phyloP scores from a whole-genome alignment of 306 rosid genomes.

The Glycine tomentella region DNA sequence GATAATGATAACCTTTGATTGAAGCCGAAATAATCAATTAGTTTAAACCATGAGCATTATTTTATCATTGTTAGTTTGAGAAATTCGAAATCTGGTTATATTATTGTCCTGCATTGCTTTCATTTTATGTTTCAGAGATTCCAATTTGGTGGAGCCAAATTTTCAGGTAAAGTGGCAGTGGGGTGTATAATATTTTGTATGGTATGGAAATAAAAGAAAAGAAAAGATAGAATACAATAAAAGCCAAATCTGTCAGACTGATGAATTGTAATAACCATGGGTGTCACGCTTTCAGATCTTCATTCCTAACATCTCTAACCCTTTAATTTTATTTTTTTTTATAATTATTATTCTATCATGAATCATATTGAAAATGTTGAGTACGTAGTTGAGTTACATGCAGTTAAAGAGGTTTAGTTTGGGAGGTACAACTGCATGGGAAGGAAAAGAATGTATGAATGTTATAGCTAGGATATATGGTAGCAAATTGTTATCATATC shows the following conservation, averaged over 20 bases:
- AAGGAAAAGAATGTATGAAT: background rate
- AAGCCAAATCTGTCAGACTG: background rate
- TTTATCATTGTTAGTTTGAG: background rate
- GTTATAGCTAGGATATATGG: background rate
- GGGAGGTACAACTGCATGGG: background rate
- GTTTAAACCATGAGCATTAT: background rate
- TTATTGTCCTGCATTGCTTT: background rate
- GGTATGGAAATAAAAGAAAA: background rate
- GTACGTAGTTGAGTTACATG: background rate
- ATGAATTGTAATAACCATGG: background rate
- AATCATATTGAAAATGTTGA: background rate
- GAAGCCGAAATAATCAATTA: no score
- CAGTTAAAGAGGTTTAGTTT: background rate
- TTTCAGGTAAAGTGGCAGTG: background rate
- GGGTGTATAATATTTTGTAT: background rate
- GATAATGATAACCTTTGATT: no score
- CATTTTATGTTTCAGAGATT: background rate
- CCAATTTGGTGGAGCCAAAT: background rate
- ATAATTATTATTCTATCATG: background rate
- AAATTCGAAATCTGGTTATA: background rate
- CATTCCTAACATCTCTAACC: background rate
- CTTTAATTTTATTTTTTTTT: background rate
- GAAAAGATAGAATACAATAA: background rate
- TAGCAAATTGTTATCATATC: background rate
- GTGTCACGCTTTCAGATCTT: background rate